Evolutionary conservation across 169 alveolate genomes (phyloP).

Genomic region (Eimeria acervulina): DNA sequence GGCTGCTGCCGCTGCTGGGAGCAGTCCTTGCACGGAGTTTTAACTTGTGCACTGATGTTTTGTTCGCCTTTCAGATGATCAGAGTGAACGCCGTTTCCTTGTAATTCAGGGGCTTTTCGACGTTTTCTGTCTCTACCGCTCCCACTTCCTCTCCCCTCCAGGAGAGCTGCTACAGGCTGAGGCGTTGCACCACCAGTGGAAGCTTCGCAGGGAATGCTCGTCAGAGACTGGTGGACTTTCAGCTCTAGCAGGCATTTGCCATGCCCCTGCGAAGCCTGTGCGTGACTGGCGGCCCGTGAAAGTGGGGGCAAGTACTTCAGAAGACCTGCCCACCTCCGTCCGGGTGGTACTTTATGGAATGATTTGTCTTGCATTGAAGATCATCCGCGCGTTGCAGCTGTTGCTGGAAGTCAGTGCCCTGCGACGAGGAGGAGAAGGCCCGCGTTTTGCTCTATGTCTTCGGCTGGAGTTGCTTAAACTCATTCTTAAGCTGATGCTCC

Average conservation of each 20-base stretch:
- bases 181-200: conserved; percentile 77
- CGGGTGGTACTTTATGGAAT: conserved; percentile 52
- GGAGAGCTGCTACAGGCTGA: conserved; percentile 60
- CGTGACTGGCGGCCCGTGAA: neutral
- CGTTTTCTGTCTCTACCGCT: conserved; percentile 72
- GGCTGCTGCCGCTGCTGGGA: conserved; percentile 43
- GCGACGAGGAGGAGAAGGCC: conserved; percentile 59
- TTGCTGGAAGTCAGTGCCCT: conserved; percentile 62
- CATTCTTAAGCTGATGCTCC: conserved; percentile 53
- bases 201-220: conserved; percentile 14
- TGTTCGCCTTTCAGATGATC: conserved; percentile 28
- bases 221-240: neutral
- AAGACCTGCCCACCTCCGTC: conserved; percentile 35
- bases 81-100: conserved; percentile 60
- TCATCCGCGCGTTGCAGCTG: conserved; percentile 61
- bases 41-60: neutral
- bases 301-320: neutral
- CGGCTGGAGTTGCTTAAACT: conserved; percentile 70
- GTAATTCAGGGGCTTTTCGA: conserved; percentile 60
- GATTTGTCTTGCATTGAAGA: conserved; percentile 37
- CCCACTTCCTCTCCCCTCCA: conserved; percentile 75
- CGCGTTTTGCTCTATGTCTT: conserved; percentile 55
- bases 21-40: neutral
- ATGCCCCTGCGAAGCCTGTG: neutral
- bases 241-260: neutral